A percentile compares a stretch with the other conserved stretches of the same genome.
Evolutionary conservation across 106 monocot species (phyloP).

Genomic region (Platanthera zijinensis): DNA sequence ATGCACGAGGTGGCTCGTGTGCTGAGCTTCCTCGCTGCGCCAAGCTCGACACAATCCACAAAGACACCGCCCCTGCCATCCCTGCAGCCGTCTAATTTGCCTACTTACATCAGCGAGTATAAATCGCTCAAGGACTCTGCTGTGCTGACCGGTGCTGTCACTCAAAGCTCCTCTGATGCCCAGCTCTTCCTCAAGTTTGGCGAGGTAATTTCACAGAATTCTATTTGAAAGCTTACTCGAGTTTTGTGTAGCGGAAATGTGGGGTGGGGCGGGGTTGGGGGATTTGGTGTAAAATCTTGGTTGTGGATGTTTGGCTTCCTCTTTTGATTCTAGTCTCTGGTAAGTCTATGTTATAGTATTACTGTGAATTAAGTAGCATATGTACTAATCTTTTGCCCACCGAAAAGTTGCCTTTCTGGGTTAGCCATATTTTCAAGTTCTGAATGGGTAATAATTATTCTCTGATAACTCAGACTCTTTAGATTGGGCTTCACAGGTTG

Average conservation of each 20-base stretch:
- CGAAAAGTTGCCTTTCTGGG: too few relatives aligned
- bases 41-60: background rate
- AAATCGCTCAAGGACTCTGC: slow-evolving; percentile 46
- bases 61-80: slow-evolving; percentile 25
- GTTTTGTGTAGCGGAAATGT: background rate
- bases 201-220: slow-evolving; percentile 86
- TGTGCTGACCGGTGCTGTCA: slow-evolving; percentile 36
- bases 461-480: too few relatives aligned
- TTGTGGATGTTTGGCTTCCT: background rate
- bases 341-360: too few relatives aligned
- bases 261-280: too few relatives aligned
- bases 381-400: too few relatives aligned
- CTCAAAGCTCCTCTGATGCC: slow-evolving; percentile 60
- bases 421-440: too few relatives aligned
- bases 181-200: slow-evolving; percentile 89
- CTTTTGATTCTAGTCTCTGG: too few relatives aligned
- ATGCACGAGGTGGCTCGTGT: slow-evolving; percentile 96
- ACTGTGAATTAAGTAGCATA: too few relatives aligned
- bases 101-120: slow-evolving; percentile 64
- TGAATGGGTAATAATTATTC: too few relatives aligned
- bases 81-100: slow-evolving; percentile 14
- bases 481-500: too few relatives aligned
- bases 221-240: background rate
- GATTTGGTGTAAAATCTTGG: background rate
- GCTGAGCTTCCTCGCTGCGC: slow-evolving; percentile 50